These are phyloP conservation scores for Coemansia sp. DNA, from an alignment of 192 early-diverging fungal species.

Conservation along the genomic window DNA sequence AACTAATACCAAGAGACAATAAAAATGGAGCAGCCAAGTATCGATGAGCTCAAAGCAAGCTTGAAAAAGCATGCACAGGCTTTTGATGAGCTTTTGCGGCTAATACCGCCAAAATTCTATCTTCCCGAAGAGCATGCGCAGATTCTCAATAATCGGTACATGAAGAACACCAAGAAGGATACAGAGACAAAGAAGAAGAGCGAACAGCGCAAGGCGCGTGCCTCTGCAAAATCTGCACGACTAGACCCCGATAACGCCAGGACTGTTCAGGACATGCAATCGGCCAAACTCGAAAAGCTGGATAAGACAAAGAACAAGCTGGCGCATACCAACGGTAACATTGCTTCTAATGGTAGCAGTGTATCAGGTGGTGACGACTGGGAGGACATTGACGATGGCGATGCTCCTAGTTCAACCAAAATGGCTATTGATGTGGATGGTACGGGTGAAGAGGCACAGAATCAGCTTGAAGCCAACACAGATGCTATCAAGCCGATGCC, in stretches of 20 bases:
- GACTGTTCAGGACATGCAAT: constrained; percentile 68
- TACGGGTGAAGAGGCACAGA: constrained; percentile 5
- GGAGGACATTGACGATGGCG: constrained; percentile 33
- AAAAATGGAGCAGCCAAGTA: constrained; percentile 16
- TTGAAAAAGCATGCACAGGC: constrained; percentile 62
- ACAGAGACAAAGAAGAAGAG: constrained; percentile 87
- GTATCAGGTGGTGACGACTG: constrained; percentile 10
- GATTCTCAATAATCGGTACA: constrained; percentile 51
- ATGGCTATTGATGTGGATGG: constrained; percentile 35
- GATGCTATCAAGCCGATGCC: constrained; percentile 29
- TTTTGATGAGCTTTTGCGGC: constrained; percentile 75
- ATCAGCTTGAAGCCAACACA: constrained; percentile 2
- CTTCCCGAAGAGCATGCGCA: constrained; percentile 66
- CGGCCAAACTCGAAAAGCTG: constrained; percentile 55
- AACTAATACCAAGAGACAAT: background rate
- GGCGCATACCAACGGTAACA: constrained; percentile 1
- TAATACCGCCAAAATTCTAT: constrained; percentile 86
- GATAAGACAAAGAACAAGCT: constrained; percentile 37
- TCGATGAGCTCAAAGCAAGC: constrained; percentile 57
- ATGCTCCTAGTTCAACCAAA: constrained; percentile 34
- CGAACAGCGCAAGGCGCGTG: constrained; percentile 75
- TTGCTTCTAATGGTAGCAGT: background rate
- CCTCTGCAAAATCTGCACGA: constrained; percentile 44
- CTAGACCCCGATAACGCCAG: constrained; percentile 81
- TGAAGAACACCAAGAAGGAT: constrained; percentile 83